Conservation (phyloP, 2,329 filamentous ascomycete species). For the Ceratocystis ficicola region DNA sequence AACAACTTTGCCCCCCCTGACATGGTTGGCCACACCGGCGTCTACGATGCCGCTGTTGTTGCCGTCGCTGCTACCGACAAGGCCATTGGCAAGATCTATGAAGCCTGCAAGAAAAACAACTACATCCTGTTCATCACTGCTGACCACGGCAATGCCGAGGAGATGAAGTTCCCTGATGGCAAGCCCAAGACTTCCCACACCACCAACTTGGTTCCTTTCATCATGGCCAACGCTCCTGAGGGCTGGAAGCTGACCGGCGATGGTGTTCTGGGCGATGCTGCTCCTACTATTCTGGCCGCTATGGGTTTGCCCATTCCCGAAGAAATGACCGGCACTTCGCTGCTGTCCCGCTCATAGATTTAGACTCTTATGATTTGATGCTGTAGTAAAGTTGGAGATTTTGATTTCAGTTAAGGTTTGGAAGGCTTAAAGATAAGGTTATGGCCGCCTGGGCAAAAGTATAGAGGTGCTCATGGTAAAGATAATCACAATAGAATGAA, state of each 20-base stretch:
- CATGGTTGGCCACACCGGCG: slow-evolving; percentile 98
- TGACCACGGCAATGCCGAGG: slow-evolving; percentile 96
- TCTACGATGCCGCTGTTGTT: slow-evolving; percentile 85
- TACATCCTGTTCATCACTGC: slow-evolving; percentile 93
- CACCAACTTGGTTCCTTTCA: slow-evolving; percentile 91
- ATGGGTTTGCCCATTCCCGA: slow-evolving; percentile 87
- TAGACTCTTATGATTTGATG: background rate
- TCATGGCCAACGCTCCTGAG: slow-evolving; percentile 93
- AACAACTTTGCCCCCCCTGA: slow-evolving; percentile 99
- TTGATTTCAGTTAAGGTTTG: slow-evolving; percentile 8
- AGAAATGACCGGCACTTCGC: slow-evolving; percentile 80
- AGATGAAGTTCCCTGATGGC: slow-evolving; percentile 94
- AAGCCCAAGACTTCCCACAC: slow-evolving; percentile 98
- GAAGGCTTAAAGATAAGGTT: slow-evolving; percentile 10
- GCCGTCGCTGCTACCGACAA: slow-evolving; percentile 79
- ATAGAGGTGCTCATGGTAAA: background rate
- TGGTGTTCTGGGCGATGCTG: slow-evolving; percentile 92
- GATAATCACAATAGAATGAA: slow-evolving; percentile 20
- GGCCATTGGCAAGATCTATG: slow-evolving; percentile 84
- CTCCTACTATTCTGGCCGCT: slow-evolving; percentile 77
- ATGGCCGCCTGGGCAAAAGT: background rate
- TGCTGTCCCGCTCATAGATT: slow-evolving; percentile 44
- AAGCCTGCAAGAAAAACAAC: slow-evolving; percentile 82
- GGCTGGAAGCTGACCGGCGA: slow-evolving; percentile 77
- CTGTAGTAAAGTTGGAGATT: background rate